Percentiles rank a stretch among this genome's conserved stretches.
phyloP scores from a whole-genome alignment of 202 grass and related monocot species.

The Bolboschoenoplectus hybrid region DNA sequence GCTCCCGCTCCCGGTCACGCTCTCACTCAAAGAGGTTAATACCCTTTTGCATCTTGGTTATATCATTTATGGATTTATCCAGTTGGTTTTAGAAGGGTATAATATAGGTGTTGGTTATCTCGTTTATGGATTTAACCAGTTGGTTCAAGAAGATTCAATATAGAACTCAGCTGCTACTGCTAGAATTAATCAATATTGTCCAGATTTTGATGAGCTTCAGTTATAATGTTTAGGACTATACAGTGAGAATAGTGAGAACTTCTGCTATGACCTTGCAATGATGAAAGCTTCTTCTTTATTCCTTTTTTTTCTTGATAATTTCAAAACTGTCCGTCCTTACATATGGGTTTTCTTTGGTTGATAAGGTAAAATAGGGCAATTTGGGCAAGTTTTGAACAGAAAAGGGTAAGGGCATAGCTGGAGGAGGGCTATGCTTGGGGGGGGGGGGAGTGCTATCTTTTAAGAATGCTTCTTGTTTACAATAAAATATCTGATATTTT shows the following conservation, averaged over 20 bases:
- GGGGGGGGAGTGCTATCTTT: background rate
- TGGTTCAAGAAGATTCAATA: background rate
- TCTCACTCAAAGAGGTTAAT: slow-evolving; percentile 69
- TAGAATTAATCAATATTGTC: background rate
- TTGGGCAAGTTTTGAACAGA: background rate
- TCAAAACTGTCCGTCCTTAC: background rate
- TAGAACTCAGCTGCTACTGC: background rate
- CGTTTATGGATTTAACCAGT: slow-evolving; percentile 42
- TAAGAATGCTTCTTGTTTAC: slow-evolving; percentile 32
- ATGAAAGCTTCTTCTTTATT: background rate
- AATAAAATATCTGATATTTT: slow-evolving; percentile 22
- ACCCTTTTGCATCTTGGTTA: slow-evolving; percentile 49
- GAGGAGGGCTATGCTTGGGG: background rate
- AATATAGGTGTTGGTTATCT: slow-evolving; percentile 40
- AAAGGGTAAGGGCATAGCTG: slow-evolving; percentile 1
- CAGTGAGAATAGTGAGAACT: slow-evolving; percentile 8
- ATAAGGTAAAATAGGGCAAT: background rate
- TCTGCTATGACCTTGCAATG: background rate
- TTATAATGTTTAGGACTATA: slow-evolving; percentile 17
- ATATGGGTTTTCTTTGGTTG: background rate
- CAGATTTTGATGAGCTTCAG: background rate
- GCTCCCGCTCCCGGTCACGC: slow-evolving; percentile 52
- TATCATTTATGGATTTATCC: slow-evolving; percentile 45
- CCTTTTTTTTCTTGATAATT: background rate
- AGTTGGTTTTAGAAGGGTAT: background rate